Evolutionary conservation across 768 basidiomycete species (phyloP), one percentile per base, ranked within the genome.

Genomic region (Polyporus arcularius): DNA sequence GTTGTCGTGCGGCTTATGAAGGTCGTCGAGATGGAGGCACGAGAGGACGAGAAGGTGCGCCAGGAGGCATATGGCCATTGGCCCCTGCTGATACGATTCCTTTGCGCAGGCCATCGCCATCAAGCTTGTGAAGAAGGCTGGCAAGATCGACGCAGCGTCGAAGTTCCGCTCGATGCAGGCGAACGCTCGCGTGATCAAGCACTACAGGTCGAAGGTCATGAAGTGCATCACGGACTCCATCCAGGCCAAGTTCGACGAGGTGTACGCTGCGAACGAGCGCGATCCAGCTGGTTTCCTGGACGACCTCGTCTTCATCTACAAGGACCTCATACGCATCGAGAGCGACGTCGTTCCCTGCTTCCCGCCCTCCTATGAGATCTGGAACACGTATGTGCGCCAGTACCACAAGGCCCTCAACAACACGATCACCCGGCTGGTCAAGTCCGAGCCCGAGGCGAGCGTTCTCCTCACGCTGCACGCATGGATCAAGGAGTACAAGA

Each of bases 401-500:
- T 97, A 98, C 71, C 97, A 99, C 79, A 90, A 86, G 71, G 80
- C 89, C 10, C 78, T 98, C 43, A 88, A 96, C 75, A 75, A 75
- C 1, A 86, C 85, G 2, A 77, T 99, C 67, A 85, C 86, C 66
- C 81, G 77, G 58, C 83, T 96, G 40, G 79, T 92, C 28, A 80
- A 79, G 4, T 81, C 86, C 0, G 90, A 88, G 46, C 89, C 92
- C 2, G 96, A 95, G 57, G 96, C 97, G n/a, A 90, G 87, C 67
- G 84, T 87, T 16, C 80, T 98, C 30, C 84, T 99, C 3, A 82
- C 86, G 26, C 82, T 99, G 30, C 91, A 93, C 65, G 91, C 89
- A 5, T 98, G 95, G 94, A 81, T 97, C 53, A 98, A 98, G 76
- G 91, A 98, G 70, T 98, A 98, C 79, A 89, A 90, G 76, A 84